Conservation (phyloP, 345 rosid genomes). For the Citrus sinensis region DNA sequence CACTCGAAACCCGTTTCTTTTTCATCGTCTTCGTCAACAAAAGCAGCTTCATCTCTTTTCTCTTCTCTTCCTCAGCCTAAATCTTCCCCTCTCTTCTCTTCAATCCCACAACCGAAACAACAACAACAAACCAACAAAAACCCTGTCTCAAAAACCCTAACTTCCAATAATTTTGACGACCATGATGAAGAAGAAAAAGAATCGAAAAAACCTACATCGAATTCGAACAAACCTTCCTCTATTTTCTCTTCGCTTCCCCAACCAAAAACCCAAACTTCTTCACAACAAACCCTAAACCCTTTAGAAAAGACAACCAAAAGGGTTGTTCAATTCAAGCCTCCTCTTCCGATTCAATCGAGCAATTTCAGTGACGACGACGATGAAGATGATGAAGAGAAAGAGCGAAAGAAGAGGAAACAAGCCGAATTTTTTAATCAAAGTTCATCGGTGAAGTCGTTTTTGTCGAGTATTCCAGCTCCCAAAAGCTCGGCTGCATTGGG, state of each 20-base stretch:
- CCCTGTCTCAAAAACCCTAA: not conserved
- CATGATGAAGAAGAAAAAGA: slow-evolving; percentile 4
- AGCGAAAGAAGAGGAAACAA: slow-evolving; percentile 39
- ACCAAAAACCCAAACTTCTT: slow-evolving; percentile 34
- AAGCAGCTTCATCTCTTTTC: slow-evolving; percentile 7
- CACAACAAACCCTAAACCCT: slow-evolving; percentile 9
- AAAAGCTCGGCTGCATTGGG: slow-evolving; percentile 65
- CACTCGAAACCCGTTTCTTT: not conserved
- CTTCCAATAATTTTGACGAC: slow-evolving; percentile 1
- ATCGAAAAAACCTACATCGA: slow-evolving; percentile 14
- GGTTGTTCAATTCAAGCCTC: slow-evolving; percentile 72
- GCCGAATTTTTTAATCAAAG: slow-evolving; percentile 20
- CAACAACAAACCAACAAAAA: slow-evolving; percentile 12
- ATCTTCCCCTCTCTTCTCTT: slow-evolving; percentile 16
- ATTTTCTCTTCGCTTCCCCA: slow-evolving; percentile 50
- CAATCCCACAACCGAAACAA: slow-evolving; percentile 25
- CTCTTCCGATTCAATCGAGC: slow-evolving; percentile 17
- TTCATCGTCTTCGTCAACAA: slow-evolving; percentile 1
- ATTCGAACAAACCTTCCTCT: slow-evolving; percentile 25
- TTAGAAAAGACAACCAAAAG: slow-evolving; percentile 31
- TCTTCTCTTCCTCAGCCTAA: slow-evolving; percentile 26
- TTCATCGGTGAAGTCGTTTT: slow-evolving; percentile 60
- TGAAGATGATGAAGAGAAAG: slow-evolving; percentile 49
- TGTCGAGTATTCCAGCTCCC: slow-evolving; percentile 79
- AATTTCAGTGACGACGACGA: slow-evolving; percentile 38